Evolutionary conservation across 495 filamentous ascomycete species (phyloP).

Genomic region (Choiromyces venosus): DNA sequence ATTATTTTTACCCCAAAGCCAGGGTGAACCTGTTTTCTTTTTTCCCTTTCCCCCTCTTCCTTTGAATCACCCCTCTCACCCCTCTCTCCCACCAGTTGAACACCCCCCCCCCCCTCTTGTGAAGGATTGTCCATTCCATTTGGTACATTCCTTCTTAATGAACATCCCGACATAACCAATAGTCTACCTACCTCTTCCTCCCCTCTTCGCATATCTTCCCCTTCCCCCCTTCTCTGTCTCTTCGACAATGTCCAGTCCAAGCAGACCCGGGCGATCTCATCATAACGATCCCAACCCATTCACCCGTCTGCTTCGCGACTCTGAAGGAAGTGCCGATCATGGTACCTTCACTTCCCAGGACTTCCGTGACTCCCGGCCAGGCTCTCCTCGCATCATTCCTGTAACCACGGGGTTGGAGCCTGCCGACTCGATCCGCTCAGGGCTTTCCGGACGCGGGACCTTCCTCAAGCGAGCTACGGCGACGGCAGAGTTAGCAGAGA

Average conservation of each 20-base stretch:
- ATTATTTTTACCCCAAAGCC: not conserved
- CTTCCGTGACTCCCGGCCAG: slow-evolving; percentile 22
- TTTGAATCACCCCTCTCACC: not conserved
- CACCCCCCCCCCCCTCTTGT: not conserved
- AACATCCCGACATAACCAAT: not conserved
- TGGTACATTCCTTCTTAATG: not conserved
- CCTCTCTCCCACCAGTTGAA: not conserved
- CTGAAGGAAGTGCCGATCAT: slow-evolving; percentile 16
- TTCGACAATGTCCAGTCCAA: slow-evolving; percentile 21
- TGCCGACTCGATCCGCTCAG: slow-evolving; percentile 9
- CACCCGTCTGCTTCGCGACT: slow-evolving; percentile 22
- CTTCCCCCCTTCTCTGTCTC: not conserved
- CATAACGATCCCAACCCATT: slow-evolving; percentile 23
- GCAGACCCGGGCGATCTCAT: not conserved
- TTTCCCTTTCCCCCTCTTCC: not conserved
- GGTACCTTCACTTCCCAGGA: slow-evolving; percentile 34
- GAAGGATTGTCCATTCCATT: not conserved
- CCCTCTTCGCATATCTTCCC: not conserved
- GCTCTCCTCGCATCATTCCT: slow-evolving; percentile 14
- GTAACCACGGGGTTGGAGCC: not conserved
- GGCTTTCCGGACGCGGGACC: slow-evolving; percentile 27
- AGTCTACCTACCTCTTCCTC: not conserved
- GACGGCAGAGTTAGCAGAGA: slow-evolving; percentile 31
- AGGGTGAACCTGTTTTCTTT: not conserved
- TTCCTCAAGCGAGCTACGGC: slow-evolving; percentile 37